Conservation (phyloP, 768 basidiomycete genomes). For the Boletus vermiculosoides region DNA sequence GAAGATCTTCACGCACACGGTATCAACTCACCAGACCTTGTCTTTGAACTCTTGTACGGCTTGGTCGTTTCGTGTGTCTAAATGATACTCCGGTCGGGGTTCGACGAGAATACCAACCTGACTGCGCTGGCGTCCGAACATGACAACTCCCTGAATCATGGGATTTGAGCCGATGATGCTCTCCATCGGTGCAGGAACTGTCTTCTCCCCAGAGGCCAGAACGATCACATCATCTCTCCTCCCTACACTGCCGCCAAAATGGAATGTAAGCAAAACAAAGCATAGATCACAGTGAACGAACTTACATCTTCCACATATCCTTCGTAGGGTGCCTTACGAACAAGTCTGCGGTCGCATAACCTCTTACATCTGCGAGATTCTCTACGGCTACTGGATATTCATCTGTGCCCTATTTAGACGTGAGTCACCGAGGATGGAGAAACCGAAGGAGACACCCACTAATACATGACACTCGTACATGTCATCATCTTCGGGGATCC, state of each 20-base stretch:
- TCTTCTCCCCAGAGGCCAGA: conserved; percentile 33
- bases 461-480: conserved; percentile 37
- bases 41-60: conserved; percentile 14
- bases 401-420: not conserved
- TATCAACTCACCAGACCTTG: conserved; percentile 23
- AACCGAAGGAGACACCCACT: conserved; percentile 16
- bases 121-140: conserved; percentile 32
- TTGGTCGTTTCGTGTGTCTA: conserved; percentile 9
- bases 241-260: conserved; percentile 31
- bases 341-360: conserved; percentile 42
- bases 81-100: conserved; percentile 14
- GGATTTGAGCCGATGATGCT: conserved; percentile 14
- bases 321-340: conserved; percentile 45
- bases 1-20: too few relatives aligned
- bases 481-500: conserved; percentile 31
- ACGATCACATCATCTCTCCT: conserved; percentile 36
- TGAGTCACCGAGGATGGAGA: not conserved
- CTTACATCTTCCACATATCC: conserved; percentile 19
- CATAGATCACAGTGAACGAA: not conserved
- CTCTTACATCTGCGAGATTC: conserved; percentile 37
- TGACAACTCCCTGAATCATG: conserved; percentile 20
- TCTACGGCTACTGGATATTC: conserved; percentile 5
- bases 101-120: conserved; percentile 33
- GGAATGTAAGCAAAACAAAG: not conserved
- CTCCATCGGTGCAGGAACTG: conserved; percentile 34